Conservation (phyloP, 2,329 filamentous ascomycete species). For the Coniochaeta pulveracea region DNA sequence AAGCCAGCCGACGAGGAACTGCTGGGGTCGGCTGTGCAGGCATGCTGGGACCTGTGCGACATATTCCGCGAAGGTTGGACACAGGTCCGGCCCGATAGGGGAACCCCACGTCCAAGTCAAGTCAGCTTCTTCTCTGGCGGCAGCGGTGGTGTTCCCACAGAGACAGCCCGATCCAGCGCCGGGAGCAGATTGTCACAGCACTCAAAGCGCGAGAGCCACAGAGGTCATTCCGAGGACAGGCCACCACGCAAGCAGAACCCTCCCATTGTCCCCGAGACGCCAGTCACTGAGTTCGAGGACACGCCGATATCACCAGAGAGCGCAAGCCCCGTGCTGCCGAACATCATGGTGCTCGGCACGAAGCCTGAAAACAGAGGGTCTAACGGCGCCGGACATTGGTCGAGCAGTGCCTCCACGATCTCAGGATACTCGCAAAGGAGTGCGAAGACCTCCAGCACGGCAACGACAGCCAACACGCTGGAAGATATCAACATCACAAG, state of each 20-base stretch:
- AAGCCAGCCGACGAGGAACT: slow-evolving; percentile 70
- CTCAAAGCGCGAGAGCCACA: slow-evolving; percentile 42
- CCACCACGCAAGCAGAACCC: slow-evolving; percentile 27
- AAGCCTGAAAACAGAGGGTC: slow-evolving; percentile 36
- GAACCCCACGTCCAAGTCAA: slow-evolving; percentile 74
- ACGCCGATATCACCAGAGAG: slow-evolving; percentile 74
- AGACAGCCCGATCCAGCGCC: slow-evolving; percentile 19
- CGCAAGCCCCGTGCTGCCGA: slow-evolving; percentile 63
- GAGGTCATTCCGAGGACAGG: slow-evolving; percentile 35
- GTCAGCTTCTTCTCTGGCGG: slow-evolving; percentile 53
- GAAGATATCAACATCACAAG: slow-evolving; percentile 71
- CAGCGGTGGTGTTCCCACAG: slow-evolving; percentile 28
- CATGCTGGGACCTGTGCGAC: slow-evolving; percentile 91
- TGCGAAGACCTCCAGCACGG: slow-evolving; percentile 56
- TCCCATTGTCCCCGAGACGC: slow-evolving; percentile 65
- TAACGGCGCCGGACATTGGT: slow-evolving; percentile 58
- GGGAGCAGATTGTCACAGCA: slow-evolving; percentile 35
- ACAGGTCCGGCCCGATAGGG: slow-evolving; percentile 73
- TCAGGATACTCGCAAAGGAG: slow-evolving; percentile 69
- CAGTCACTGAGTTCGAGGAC: slow-evolving; percentile 92
- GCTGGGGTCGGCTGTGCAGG: slow-evolving; percentile 76
- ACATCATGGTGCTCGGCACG: slow-evolving; percentile 78
- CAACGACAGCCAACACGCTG: slow-evolving; percentile 53
- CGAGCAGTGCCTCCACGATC: slow-evolving; percentile 66
- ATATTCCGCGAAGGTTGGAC: slow-evolving; percentile 90